Base-by-base conservation (phyloP, 2,329 filamentous ascomycete genomes). In the Ambrosiella beaveri region DNA sequence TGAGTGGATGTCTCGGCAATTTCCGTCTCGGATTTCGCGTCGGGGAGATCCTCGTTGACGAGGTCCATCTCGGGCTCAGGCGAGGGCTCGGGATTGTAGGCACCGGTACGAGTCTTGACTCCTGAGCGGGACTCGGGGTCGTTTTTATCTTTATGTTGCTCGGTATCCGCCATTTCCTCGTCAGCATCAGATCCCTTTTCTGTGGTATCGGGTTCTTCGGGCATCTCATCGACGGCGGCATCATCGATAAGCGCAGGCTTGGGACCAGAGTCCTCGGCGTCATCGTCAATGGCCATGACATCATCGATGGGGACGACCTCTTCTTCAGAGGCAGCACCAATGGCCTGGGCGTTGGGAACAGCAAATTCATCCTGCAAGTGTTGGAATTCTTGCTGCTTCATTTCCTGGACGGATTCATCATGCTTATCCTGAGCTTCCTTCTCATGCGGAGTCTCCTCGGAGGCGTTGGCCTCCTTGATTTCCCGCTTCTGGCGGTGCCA, bases 401-500 rank as follows among this genome's bases (percentile, higher is more conserved):
- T 85, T 62, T 93, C 83, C 63, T 71, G 70, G 0, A 59, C 62
- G n/a, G 58, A 17, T 7, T 44, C 41, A 13, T 63, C 62, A 7
- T 62, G 47, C 49, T 73, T 68, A 38, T 78, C 74, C 17, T 76
- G 70, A 11, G 76, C 72, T 52, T 80, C 75, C 17, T 69, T 69
- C 45, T 75, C 70, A 57, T 82, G 71, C 41, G 77, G 71, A 54
- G 79, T 71, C 8, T 60, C 56, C 13, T 60, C 52, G 9, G 12
- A 13, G 1, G 65, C 62, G 13, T 64, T 63, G 11, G 71, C 67
- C 57, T 80, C 73, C 66, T 79, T 74, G 64, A 98, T 97, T 62
- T 95, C 85, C 52, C 80, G 81, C 65, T 94, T 87, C 66, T 89
- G 87, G 60, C 87, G 81, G 69, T 97, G 90, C 88, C 90, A 98